These are phyloP conservation scores for Lichtheimia hyalospora DNA, from an alignment of 371 early-diverging fungal species.

Conservation along the genomic window DNA sequence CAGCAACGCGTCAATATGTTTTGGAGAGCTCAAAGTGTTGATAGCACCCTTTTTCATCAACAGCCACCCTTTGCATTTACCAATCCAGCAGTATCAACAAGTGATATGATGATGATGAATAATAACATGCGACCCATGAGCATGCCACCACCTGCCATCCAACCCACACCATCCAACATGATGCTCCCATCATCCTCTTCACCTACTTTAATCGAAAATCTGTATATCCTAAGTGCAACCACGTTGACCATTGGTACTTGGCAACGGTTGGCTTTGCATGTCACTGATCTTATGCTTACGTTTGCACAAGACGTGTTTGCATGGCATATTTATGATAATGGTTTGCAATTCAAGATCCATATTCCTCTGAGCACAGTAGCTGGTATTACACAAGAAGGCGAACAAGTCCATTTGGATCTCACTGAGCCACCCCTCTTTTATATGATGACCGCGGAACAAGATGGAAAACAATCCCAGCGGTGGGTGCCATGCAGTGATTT, in stretches of 20 bases:
- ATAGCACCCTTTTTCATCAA: background rate
- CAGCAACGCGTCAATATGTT: conserved; percentile 11
- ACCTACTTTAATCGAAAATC: background rate
- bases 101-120: background rate
- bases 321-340: conserved; percentile 71
- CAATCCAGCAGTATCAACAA: background rate
- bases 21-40: background rate
- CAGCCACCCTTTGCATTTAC: background rate
- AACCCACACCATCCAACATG: too few relatives aligned
- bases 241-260: conserved; percentile 77
- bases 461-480: conserved; percentile 9
- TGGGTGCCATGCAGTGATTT: conserved; percentile 79
- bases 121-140: background rate
- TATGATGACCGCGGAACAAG: conserved; percentile 41
- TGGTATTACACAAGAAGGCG: conserved; percentile 49
- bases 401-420: conserved; percentile 63
- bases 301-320: conserved; percentile 56
- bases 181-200: background rate
- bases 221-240: conserved; percentile 47
- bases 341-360: conserved; percentile 71
- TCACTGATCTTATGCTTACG: conserved; percentile 63
- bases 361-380: conserved; percentile 59
- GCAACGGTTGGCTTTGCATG: conserved; percentile 67
- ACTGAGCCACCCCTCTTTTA: conserved; percentile 64
- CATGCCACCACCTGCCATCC: conserved; percentile 3